Evolutionary conservation across 305 asterid genomes (phyloP).

Genomic region (Vinca major): DNA sequence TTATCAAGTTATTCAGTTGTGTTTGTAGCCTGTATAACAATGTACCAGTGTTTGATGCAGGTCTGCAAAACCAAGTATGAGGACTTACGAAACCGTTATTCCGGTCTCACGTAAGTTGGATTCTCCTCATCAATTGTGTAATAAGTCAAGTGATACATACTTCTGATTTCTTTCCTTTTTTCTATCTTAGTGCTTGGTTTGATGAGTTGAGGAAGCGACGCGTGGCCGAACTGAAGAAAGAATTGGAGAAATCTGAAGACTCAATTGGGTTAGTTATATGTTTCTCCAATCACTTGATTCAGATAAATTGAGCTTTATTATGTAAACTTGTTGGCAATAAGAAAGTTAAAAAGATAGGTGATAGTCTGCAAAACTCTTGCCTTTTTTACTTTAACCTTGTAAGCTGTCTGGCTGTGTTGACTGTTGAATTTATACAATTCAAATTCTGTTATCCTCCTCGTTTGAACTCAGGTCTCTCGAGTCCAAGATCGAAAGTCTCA

Average conservation of each 20-base stretch:
- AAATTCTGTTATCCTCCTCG: constrained; percentile 2
- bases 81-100: constrained; percentile 56
- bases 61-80: constrained; percentile 80
- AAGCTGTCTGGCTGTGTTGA: too few relatives aligned
- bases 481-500: constrained; percentile 49
- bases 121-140: constrained; percentile 6
- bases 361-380: background rate
- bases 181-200: constrained; percentile 31
- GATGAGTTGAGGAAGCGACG: constrained; percentile 39
- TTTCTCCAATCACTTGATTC: background rate
- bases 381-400: background rate
- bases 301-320: background rate
- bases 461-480: constrained; percentile 53
- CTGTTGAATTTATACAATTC: too few relatives aligned
- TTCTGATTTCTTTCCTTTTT: constrained; percentile 10
- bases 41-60: constrained; percentile 28
- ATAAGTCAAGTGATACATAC: background rate
- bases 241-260: constrained; percentile 33
- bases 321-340: background rate
- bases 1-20: background rate
- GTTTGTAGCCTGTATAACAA: background rate
- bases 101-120: constrained; percentile 59
- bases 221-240: constrained; percentile 38
- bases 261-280: constrained; percentile 35
- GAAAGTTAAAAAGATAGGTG: background rate